These are phyloP conservation scores for Mucor plumbeus DNA, from an alignment of 371 early-diverging fungal species.

Conservation along the genomic window DNA sequence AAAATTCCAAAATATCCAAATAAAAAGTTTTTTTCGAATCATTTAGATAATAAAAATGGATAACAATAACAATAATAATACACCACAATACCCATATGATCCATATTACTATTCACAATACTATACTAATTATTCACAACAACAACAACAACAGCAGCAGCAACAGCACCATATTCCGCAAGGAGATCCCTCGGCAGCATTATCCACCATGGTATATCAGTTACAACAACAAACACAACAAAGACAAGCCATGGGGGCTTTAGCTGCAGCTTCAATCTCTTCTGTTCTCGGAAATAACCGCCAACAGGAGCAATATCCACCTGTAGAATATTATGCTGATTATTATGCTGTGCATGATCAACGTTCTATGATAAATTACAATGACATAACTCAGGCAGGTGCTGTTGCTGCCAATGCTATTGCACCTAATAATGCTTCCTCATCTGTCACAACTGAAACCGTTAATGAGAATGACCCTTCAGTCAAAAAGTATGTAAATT, in stretches of 20 bases:
- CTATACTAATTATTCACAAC: background rate
- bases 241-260: constrained; percentile 13
- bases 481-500: constrained; percentile 7
- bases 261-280: constrained; percentile 37
- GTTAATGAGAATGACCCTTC: background rate
- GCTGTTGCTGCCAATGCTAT: background rate
- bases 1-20: too few relatives aligned
- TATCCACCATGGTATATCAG: constrained; percentile 27
- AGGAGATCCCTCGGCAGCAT: constrained; percentile 27
- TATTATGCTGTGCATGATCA: constrained; percentile 18
- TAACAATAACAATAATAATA: background rate
- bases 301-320: constrained; percentile 5
- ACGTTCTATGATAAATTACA: constrained; percentile 23
- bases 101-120: constrained; percentile 19
- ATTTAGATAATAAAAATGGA: background rate
- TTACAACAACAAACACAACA: constrained; percentile 41
- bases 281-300: constrained; percentile 22
- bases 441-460: background rate
- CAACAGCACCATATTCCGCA: constrained; percentile 17
- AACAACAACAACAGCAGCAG: background rate
- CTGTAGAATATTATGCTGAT: constrained; percentile 7
- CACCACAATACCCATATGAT: constrained; percentile 9
- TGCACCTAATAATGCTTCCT: background rate
- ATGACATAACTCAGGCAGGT: constrained; percentile 16
- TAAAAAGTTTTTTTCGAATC: background rate